These are phyloP conservation scores for Metroxylon sagu DNA, from an alignment of 176 grass and related monocot species.

Conservation along the genomic window DNA sequence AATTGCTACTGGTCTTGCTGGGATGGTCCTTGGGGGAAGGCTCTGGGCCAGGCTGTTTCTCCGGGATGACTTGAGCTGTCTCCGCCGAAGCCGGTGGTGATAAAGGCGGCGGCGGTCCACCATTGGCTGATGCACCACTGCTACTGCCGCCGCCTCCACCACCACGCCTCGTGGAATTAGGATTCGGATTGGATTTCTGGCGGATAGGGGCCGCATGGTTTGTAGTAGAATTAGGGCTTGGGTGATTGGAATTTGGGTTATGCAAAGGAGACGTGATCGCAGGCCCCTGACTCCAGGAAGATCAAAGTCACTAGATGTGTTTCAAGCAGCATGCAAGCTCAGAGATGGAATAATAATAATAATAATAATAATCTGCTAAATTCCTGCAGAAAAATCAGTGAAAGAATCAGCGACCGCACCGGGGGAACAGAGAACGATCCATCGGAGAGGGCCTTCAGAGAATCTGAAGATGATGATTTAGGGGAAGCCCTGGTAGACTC, in stretches of 20 bases:
- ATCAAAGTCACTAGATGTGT: too few relatives aligned
- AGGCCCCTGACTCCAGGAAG: conserved; percentile 31
- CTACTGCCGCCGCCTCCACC: conserved; percentile 21
- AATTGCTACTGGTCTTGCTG: not conserved
- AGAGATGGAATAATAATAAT: too few relatives aligned
- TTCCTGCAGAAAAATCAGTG: too few relatives aligned
- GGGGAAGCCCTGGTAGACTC: conserved; percentile 18
- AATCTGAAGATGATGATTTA: conserved; percentile 43
- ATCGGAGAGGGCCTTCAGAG: conserved; percentile 45
- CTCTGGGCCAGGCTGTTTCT: too few relatives aligned
- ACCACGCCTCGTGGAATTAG: not conserved
- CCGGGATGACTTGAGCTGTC: too few relatives aligned
- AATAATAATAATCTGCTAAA: too few relatives aligned
- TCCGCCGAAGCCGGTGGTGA: not conserved
- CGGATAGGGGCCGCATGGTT: not conserved
- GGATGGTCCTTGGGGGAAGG: not conserved
- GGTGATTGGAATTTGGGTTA: conserved; percentile 22
- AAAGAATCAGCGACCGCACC: conserved; percentile 23
- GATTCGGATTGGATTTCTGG: too few relatives aligned
- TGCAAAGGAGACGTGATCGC: conserved; percentile 10
- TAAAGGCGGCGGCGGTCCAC: not conserved
- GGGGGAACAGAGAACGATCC: conserved; percentile 19
- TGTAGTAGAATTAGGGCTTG: conserved; percentile 28
- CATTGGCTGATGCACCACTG: conserved; percentile 9
- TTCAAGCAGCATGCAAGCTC: too few relatives aligned